Conservation (phyloP, 768 basidiomycete species). For the Mycena sanguinolenta region DNA sequence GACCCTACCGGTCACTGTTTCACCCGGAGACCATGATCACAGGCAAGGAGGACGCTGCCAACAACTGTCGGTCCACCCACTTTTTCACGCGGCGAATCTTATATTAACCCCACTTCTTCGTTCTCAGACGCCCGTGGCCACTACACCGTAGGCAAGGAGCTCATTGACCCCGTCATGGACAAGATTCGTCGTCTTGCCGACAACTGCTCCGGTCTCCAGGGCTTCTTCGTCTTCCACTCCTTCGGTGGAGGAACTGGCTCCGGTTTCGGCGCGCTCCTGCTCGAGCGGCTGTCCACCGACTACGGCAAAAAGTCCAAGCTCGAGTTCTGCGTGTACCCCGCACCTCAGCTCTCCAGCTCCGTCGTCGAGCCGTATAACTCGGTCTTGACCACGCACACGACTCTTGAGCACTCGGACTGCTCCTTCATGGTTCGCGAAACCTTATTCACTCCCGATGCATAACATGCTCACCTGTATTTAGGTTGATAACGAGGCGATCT, state of each 20-base stretch:
- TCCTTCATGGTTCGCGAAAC: conserved; percentile 89
- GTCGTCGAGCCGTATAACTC: conserved; percentile 99
- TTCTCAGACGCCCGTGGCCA: conserved; percentile 94
- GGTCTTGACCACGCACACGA: conserved; percentile 97
- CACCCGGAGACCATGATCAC: conserved; percentile 98
- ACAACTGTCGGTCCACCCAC: conserved; percentile 84
- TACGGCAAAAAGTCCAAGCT: conserved; percentile 99
- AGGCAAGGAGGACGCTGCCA: conserved; percentile 99
- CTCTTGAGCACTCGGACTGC: conserved; percentile 99
- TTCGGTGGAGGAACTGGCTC: conserved; percentile 99
- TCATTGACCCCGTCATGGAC: conserved; percentile 97
- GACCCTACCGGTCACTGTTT: conserved; percentile 93
- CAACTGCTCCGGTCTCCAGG: conserved; percentile 98
- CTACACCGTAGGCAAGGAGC: conserved; percentile 98
- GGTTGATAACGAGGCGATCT: conserved; percentile 99
- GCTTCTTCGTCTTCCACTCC: conserved; percentile 99
- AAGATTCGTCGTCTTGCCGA: conserved; percentile 96
- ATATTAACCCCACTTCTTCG: conserved; percentile 29
- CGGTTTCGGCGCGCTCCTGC: conserved; percentile 96
- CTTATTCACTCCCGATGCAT: not conserved
- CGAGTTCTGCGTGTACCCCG: conserved; percentile 98
- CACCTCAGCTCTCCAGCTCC: conserved; percentile 93
- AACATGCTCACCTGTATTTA: conserved; percentile 44
- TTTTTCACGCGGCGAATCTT: conserved; percentile 32
- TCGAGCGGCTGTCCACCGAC: conserved; percentile 97